Evolutionary conservation across 768 basidiomycete species (phyloP), one percentile per base, ranked within the genome.

Genomic region (Xanthoconium stramineum): DNA sequence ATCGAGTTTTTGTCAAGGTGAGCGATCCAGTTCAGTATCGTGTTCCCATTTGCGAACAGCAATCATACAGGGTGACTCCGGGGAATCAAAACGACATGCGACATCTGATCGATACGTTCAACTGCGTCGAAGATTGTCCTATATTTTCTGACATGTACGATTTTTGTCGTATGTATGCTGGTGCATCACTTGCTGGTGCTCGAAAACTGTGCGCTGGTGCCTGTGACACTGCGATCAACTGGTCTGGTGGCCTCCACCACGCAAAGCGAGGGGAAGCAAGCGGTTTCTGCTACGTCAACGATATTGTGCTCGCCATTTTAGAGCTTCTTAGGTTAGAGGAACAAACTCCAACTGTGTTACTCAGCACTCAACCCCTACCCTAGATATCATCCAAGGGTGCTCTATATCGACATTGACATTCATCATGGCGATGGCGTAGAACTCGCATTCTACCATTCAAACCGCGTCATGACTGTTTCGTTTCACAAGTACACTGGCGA

Each of bases 401-500:
- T 99, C 9, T 99, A 99, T 70, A 94, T 99, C 63, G 96, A 99
- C 75, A 99, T 99, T 61, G 96, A 99, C 68, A 98, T 98, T 53
- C 96, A 99, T 71, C 96, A 99, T 63, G 96, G 96, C 9, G 96
- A 99, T 65, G 96, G 96, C 24, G 97, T 99, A 3, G 94, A 99
- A 68, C 89, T 96, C 57, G 97, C 96, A 0, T 98, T 99, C 72
- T 99, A 96, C 73, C 89, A 96, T 63, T 89, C 93, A 38, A 94
- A 99, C 65, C 87, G 96, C n/a, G 96, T 99, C 60, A 89, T 98
- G 83, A 98, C 96, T 0, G 92, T 98, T 14, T 98, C 96, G 1
- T 99, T 99, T 74, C 96, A 99, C 78, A 98, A 98, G 74, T 99
- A 97, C 77, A 94, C 91, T 1, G 94, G 93, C 53, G 93, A 96